These are phyloP conservation scores for Pachyrhizus erosus DNA, from an alignment of 306 rosid genomes.

Conservation along the genomic window DNA sequence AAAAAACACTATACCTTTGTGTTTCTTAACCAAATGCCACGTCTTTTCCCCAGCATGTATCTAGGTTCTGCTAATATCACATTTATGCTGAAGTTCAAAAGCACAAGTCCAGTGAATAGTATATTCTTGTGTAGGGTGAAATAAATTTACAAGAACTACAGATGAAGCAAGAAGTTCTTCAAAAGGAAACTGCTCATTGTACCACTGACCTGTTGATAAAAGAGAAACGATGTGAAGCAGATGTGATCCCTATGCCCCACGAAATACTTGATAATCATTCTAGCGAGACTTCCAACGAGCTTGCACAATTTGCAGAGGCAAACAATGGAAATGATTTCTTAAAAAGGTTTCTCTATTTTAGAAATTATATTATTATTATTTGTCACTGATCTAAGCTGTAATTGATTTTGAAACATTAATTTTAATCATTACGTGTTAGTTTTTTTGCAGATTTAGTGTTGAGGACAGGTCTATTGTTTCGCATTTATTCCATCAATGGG, in stretches of 20 bases:
- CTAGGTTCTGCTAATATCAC: conserved; percentile 25
- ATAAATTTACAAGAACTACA: conserved; percentile 46
- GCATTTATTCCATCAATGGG: conserved; percentile 91
- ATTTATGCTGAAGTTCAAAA: conserved; percentile 12
- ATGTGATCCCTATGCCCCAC: conserved; percentile 52
- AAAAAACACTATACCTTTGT: neutral
- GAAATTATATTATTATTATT: conserved; percentile 35
- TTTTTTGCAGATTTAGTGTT: conserved; percentile 66
- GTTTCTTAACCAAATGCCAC: neutral
- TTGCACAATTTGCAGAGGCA: conserved; percentile 51
- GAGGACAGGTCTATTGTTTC: conserved; percentile 83
- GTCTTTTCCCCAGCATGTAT: neutral
- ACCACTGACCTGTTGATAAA: conserved; percentile 40
- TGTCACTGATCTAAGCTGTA: conserved; percentile 24
- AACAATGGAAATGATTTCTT: conserved; percentile 66
- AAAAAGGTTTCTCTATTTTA: conserved; percentile 65
- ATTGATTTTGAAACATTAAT: conserved; percentile 28
- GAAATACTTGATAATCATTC: conserved; percentile 42
- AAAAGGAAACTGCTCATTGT: conserved; percentile 43
- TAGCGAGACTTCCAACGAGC: conserved; percentile 55
- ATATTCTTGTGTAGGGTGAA: conserved; percentile 64
- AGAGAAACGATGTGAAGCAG: conserved; percentile 49
- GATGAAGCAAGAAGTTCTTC: conserved; percentile 45
- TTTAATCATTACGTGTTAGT: conserved; percentile 26
- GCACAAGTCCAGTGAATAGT: conserved; percentile 34